Evolutionary conservation across 305 asterid genomes (phyloP), one percentile per base, ranked within the genome.

Genomic region (Lippia alba): DNA sequence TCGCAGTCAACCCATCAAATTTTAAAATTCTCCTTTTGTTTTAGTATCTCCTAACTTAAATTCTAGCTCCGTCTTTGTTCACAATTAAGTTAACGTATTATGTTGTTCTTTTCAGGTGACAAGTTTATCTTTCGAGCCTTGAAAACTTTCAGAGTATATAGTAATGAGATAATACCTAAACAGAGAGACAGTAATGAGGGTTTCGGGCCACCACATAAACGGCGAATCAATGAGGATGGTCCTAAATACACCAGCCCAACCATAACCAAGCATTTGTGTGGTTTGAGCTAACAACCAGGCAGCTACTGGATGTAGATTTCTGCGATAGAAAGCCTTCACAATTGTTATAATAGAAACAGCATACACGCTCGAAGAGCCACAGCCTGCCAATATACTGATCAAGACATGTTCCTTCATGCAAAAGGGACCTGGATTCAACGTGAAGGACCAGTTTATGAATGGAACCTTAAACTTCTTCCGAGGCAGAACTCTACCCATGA

Each of bases 151-250:
- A 24, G 30, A 24, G 30, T 24, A 24, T 24, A 24, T 24, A 24
- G 30, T 24, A 24, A 24, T 3, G 30, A 24, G 30, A 24, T 24
- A 24, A 24, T 24, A 84, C 96, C 94, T 82, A 84, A 90, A 90
- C 30, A 90, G 72, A 5, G 96, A 87, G 49, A 90, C 86, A 3
- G 80, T 45, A 18, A 86, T 48, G 79, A 87, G 44, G 79, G 63
- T 84, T 17, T 81, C 86, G 5, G 94, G 96, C 96, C 96, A 90
- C 96, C 96, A 90, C 94, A 87, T 90, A 34, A 60, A 85, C 0
- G 91, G 87, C 10, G 91, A 82, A 39, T 89, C 93, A 48, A 89
- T 88, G 5, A 89, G 71, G 14, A 79, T 58, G 34, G 66, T 74
- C 70, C 91, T 66, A 17, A 82, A 84, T 33, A 85, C 4, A 6